Evolutionary conservation across 192 early-diverging fungal species (phyloP).

Genomic region (Physocladia obscura): DNA sequence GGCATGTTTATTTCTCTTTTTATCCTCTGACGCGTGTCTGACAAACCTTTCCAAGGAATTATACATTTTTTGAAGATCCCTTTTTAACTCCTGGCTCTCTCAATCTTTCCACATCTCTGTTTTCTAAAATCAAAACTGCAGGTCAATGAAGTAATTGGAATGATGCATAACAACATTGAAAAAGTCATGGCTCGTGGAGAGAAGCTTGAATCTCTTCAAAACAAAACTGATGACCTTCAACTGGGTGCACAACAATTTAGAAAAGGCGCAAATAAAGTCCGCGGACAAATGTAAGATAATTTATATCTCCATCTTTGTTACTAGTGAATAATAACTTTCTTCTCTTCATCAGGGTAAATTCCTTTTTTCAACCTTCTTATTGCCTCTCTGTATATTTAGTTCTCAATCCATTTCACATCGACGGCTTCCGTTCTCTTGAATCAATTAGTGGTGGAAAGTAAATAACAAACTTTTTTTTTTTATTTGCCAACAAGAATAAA

Average conservation of each 20-base stretch:
- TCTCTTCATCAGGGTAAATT: too few species aligned
- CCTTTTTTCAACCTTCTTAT: too few species aligned
- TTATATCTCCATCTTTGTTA: too few species aligned
- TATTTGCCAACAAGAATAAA: too few species aligned
- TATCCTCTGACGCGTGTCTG: too few species aligned
- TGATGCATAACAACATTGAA: constrained; percentile 90
- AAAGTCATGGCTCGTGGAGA: constrained; percentile 86
- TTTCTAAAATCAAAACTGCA: constrained; percentile 31
- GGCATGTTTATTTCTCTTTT: too few species aligned
- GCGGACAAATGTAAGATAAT: constrained; percentile 70
- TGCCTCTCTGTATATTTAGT: neutral
- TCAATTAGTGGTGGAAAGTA: constrained; percentile 74
- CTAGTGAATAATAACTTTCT: too few species aligned
- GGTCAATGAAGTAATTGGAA: constrained; percentile 89
- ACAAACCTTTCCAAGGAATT: too few species aligned
- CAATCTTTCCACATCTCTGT: too few species aligned
- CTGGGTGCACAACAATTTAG: constrained; percentile 73
- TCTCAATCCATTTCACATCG: neutral
- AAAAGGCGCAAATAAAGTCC: constrained; percentile 72
- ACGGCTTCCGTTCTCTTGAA: neutral
- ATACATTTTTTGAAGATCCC: too few species aligned
- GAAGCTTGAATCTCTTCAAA: constrained; percentile 73
- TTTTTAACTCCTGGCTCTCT: too few species aligned
- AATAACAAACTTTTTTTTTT: neutral
- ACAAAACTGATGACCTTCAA: constrained; percentile 80